These are phyloP conservation scores for Smallanthus sonchifolius DNA, from an alignment of 129 eudicot genomes.

Conservation along the genomic window DNA sequence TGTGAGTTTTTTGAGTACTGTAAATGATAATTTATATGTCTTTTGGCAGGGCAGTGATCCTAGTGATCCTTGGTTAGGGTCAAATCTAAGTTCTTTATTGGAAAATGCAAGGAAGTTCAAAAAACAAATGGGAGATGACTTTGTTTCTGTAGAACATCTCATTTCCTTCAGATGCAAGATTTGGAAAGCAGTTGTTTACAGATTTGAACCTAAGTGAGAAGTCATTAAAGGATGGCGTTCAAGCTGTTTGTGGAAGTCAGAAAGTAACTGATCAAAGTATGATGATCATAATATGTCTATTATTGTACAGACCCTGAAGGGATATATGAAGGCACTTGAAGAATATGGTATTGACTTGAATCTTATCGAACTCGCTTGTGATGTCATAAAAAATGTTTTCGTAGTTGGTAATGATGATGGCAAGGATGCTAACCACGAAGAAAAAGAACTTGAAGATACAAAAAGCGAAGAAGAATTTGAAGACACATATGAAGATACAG, in stretches of 20 bases:
- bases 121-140: conserved; percentile 83
- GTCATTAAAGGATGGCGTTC: conserved; percentile 74
- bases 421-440: too few relatives aligned
- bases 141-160: conserved; percentile 95
- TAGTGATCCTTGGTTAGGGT: conserved; percentile 67
- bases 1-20: background rate
- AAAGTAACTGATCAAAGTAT: conserved; percentile 94
- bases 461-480: too few relatives aligned
- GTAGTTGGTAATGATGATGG: too few relatives aligned
- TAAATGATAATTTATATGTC: background rate
- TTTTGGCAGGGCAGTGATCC: conserved; percentile 73
- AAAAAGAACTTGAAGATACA: too few relatives aligned
- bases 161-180: conserved; percentile 62
- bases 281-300: conserved; percentile 1
- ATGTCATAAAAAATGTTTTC: too few relatives aligned
- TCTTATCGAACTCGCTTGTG: too few relatives aligned
- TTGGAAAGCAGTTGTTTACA: conserved; percentile 66
- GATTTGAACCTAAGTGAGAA: conserved; percentile 68
- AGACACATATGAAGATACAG: too few relatives aligned
- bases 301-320: conserved; percentile 73
- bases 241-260: conserved; percentile 93
- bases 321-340: conserved; percentile 80
- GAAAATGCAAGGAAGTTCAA: conserved; percentile 64
- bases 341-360: conserved; percentile 79
- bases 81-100: conserved; percentile 51